Base-by-base conservation (phyloP, 176 grass and related monocot species). In the Rhynchospora pubera region DNA sequence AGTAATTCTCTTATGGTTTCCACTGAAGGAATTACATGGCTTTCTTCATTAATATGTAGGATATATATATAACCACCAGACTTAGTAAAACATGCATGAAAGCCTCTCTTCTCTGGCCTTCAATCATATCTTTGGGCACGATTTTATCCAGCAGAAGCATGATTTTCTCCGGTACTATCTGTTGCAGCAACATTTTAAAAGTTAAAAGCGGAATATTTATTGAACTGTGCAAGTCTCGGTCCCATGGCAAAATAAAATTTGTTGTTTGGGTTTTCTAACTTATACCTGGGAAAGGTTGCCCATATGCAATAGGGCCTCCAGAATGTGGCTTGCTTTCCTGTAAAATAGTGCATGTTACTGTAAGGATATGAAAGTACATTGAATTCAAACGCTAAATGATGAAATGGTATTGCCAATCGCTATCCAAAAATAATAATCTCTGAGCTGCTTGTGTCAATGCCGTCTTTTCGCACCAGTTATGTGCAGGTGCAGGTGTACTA, bases 131-230 rank as follows among this genome's bases (percentile, higher is more conserved):
- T 69, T 93, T 68, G 0, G 95, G 92, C 10, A 94, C 47, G 43
- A 90, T 12, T 76, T 88, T 93, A 51, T 84, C 87, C 0, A 92
- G 78, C 28, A 91, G 14, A 0, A 81, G 85, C 85, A 87, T 19
- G 50, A 94, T 19, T 11, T 84, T 56, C 10, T 79, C 63, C 23
- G 93, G 89, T 77, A 94, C 58, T 39, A 91, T 93, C 95, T 98
- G 95, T 53, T 19, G 14, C 22, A 4, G 14, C 47, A 75, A 19
- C 51, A 53, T 28, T n/a, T 24, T 51, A 15, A 26, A 30, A 53
- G 70, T 74, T 60, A 13, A 79, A 65, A 62, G 9, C 11, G 0
- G 44, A 44, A 26, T 39, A 13, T 70, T 11, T 75, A 32, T 61
- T 32, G 57, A 39, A 65, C 50, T 66, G 16, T 28, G 57, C 13